Base-by-base conservation (phyloP, 2,329 filamentous ascomycete species). In the Fusarium lateritium region DNA sequence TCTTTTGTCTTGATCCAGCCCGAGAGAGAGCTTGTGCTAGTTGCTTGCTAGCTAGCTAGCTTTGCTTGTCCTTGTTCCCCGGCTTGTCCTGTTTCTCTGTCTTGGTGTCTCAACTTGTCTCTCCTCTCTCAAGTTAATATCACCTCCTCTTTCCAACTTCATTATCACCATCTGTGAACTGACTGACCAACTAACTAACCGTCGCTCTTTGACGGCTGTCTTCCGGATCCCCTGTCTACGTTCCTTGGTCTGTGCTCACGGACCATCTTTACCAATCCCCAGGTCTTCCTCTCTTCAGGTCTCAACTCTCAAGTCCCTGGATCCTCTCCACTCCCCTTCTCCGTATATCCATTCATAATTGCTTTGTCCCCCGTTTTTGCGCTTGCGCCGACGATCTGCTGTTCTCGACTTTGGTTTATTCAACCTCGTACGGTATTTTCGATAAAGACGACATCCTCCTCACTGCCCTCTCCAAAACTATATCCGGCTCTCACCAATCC, bases 181-280 rank as follows among this genome's bases (percentile, higher is more conserved):
- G 38, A 28, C 46, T 47, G 53, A 42, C 51, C 36, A 19, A 19
- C 19, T 19, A 52, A 50, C 21, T 19, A 28, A 24, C 28, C 28
- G 40, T 56, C 31, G 42, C 26, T 49, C 15, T 55, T 36, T 38
- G 26, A 13, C 52, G 22, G 43, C 46, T 50, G 15, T 43, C 40
- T 17, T 43, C 39, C 51, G 44, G 59, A 45, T 52, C 61, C 65
- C 66, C 66, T 60, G 62, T 36, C 62, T 62, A 63, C 55, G 54
- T 46, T 64, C 49, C 46, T 54, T 50, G 45, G 56, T 60, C 67
- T 54, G 62, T 59, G 50, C 67, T 67, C 67, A 60, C 62, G 62
- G 62, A 56, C 65, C 42, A 47, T 60, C 67, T 65, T 45, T 56
- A 46, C 62, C 67, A 69, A 62, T 70, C 66, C 67, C 62, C 67